Base-by-base conservation (phyloP, 1,284 basidiomycete species). In the Boletellus deceptivus region DNA sequence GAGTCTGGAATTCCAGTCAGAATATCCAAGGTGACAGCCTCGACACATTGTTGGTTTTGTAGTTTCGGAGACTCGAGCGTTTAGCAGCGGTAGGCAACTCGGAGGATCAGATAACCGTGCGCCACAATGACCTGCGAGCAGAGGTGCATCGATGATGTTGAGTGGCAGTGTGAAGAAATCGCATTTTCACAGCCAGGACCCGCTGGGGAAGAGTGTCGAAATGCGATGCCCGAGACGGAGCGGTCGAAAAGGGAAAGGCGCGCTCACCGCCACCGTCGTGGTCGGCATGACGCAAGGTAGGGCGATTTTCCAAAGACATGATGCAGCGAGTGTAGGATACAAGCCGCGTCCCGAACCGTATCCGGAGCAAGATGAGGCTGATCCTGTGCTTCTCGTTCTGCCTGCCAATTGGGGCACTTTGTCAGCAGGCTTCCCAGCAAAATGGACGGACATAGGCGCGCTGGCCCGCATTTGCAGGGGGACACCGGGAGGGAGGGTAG, bases 21-120 rank as follows among this genome's bases (percentile, higher is more conserved):
- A 63, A 65, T 63, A 53, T 57, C 61, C 45, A 46, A 52, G 31
- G 20, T 50, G 48, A 43, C 40, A 31, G 43, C 40, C 34, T 49
- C 54, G 49, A 49, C 22, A 48, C 66, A 69, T 68, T 54, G 54
- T 67, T 53, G 59, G 61, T 71, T 67, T 69, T 67, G 65, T 67
- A 67, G 68, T 55, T 56, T 54, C 51, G 36, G 37, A 54, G 33
- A 46, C 41, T 34, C 51, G 33, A 65, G 57, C 48, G 55, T 61
- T 57, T 44, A 54, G 49, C 55, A 56, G 40, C 46, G 54, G 55
- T 48, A 52, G 54, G 65, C 59, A 49, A 70, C 55, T 54, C 69
- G 68, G 65, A 58, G 57, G 43, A 50, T 48, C 33, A 29, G 68
- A 52, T 67, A 69, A 64, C 65, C 65, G 69, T 67, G 45, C 35